These are phyloP conservation scores for Cryptosporidium bovis DNA, from an alignment of 169 alveolate species.

Conservation along the genomic window DNA sequence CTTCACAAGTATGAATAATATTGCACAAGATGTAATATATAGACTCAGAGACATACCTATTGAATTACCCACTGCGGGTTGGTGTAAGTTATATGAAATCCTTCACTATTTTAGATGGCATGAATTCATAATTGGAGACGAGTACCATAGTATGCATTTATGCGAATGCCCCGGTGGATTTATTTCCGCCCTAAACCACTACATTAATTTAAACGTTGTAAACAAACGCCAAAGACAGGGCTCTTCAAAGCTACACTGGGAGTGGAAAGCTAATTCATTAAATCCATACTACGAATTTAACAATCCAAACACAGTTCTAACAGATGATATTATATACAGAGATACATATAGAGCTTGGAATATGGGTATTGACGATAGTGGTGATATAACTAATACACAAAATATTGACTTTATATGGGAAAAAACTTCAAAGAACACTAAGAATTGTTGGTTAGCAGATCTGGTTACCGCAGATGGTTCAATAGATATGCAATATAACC, in stretches of 20 bases:
- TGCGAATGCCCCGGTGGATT: slow-evolving; percentile 86
- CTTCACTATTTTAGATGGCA: slow-evolving; percentile 79
- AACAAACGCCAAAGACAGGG: slow-evolving; percentile 53
- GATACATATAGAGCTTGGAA: slow-evolving; percentile 82
- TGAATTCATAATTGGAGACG: slow-evolving; percentile 77
- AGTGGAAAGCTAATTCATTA: slow-evolving; percentile 83
- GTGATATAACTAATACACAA: slow-evolving; percentile 77
- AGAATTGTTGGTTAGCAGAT: slow-evolving; percentile 75
- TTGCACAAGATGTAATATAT: slow-evolving; percentile 72
- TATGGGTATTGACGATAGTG: slow-evolving; percentile 82
- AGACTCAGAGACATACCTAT: slow-evolving; percentile 73
- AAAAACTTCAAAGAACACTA: slow-evolving; percentile 66
- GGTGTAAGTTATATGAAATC: slow-evolving; percentile 82
- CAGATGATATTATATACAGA: slow-evolving; percentile 82
- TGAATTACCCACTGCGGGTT: slow-evolving; percentile 82
- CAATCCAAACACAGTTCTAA: slow-evolving; percentile 77
- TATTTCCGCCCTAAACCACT: slow-evolving; percentile 82
- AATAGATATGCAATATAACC: slow-evolving; percentile 80
- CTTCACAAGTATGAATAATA: slow-evolving; percentile 77
- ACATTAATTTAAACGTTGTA: slow-evolving; percentile 76
- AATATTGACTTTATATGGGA: slow-evolving; percentile 83
- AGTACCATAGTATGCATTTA: slow-evolving; percentile 77
- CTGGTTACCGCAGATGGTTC: slow-evolving; percentile 85
- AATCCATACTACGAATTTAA: slow-evolving; percentile 83
- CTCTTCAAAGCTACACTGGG: slow-evolving; percentile 75